Evolutionary conservation across 1,284 basidiomycete species (phyloP), one percentile per base, ranked within the genome.

Genomic region (Ganoderma meredithae): DNA sequence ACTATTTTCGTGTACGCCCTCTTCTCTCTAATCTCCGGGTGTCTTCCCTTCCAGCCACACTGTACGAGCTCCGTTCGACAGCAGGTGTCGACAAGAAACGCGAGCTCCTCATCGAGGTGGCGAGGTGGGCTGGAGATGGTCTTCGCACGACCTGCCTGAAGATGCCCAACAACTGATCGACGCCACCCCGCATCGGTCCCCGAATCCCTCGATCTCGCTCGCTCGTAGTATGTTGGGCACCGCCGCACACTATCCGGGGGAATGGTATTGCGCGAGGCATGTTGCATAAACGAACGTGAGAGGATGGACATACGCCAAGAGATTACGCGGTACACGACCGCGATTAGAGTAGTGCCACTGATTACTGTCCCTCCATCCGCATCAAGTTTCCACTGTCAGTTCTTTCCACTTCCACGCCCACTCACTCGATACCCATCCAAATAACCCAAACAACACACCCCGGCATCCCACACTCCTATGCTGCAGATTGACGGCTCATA

Each of bases 121-220:
- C 92, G 12, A 90, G 90, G 76, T 94, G 91, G 92, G 90, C 90
- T 66, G 93, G 93, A 2, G 93, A 95, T 77, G 93, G 93, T 1
- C 77, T 95, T 71, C 88, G 85, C 72, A 87, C 89, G n/a, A 85
- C 87, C n/a, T 93, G 91, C 77, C 79, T 95, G 73, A 95, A 95
- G 80, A 87, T 95, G 85, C 89, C 92, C 36, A 82, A 88, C 19
- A 88, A 80, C 39, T 75, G 65, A 60, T 25, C 36, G 5, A 1
- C 27, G 17, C 17, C 52, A 17, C 31, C 31, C 52, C 52, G 17
- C 47, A 17, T 55, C 52, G 13, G 7, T 55, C 25, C 10, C 52
- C 52, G 25, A 17, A 9, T 10, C 25, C 52, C 27, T 31, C 27
- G 25, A 31, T 19, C 7, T 25, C 36, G 36, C 22, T 12, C 58